phyloP scores from a whole-genome alignment of 352 stramenopile genomes.

The Poterioochromonas sp. region DNA sequence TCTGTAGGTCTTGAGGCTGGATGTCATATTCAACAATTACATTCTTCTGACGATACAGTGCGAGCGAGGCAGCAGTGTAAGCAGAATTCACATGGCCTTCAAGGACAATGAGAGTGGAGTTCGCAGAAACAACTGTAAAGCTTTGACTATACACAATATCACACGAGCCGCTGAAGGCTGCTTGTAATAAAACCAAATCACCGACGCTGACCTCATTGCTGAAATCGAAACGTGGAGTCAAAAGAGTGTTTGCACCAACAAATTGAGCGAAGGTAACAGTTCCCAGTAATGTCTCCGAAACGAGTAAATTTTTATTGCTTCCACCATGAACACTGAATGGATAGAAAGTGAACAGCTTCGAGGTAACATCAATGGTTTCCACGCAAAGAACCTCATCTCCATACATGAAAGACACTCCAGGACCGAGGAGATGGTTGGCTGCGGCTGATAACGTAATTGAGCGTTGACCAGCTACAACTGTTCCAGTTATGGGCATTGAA shows the following conservation, averaged over 20 bases:
- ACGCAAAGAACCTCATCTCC: conserved; percentile 28
- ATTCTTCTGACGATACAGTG: conserved; percentile 26
- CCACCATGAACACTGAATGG: conserved; percentile 16
- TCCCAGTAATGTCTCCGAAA: conserved; percentile 23
- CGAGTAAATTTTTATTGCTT: not conserved
- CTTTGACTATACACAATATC: too few relatives aligned
- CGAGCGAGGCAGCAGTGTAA: not conserved
- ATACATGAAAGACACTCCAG: not conserved
- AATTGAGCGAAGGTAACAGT: not conserved
- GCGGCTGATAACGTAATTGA: not conserved
- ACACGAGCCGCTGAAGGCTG: not conserved
- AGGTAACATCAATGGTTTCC: not conserved
- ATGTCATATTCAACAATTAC: conserved; percentile 67
- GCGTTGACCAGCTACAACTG: not conserved
- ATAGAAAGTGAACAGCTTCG: not conserved
- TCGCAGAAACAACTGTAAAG: not conserved
- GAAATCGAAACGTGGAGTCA: not conserved
- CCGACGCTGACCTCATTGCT: not conserved
- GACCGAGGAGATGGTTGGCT: not conserved
- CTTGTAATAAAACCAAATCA: not conserved
- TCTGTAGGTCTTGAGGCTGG: conserved; percentile 65
- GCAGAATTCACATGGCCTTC: not conserved
- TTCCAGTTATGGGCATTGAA: not conserved
- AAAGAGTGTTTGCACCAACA: not conserved
- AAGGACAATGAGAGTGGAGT: not conserved